phyloP scores from a whole-genome alignment of 2,329 filamentous ascomycete species.

The Curvularia verruculosa region DNA sequence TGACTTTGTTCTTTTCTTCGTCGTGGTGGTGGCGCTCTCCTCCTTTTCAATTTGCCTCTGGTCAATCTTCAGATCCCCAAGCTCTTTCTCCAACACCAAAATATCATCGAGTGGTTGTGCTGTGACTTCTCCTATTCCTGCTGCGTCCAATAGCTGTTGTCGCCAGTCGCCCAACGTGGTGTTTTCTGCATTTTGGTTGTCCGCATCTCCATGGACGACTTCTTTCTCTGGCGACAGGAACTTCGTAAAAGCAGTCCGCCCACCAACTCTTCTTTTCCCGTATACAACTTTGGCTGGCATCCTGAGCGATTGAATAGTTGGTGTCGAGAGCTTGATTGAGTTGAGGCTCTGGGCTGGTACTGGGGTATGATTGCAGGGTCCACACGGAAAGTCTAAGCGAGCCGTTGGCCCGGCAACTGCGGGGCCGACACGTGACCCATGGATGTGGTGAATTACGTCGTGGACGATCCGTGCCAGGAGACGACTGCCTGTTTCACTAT shows the following conservation, averaged over 20 bases:
- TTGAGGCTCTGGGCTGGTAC: conserved; percentile 4
- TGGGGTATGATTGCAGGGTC: conserved; percentile 9
- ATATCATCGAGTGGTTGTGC: conserved; percentile 4
- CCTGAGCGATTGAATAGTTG: conserved; percentile 12
- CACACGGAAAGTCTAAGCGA: conserved; percentile 18
- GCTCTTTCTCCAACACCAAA: conserved; percentile 11
- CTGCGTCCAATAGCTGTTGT: conserved; percentile 14
- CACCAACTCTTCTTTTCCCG: conserved; percentile 33
- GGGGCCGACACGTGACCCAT: not conserved
- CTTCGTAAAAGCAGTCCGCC: conserved; percentile 34
- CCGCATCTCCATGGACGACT: conserved; percentile 4
- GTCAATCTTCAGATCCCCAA: conserved; percentile 13
- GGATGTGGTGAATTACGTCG: not conserved
- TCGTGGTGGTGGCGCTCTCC: not conserved
- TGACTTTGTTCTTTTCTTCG: conserved; percentile 17
- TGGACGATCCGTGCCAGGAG: not conserved
- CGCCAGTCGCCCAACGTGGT: conserved; percentile 8
- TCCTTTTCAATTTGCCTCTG: conserved; percentile 12
- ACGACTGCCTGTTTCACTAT: not conserved
- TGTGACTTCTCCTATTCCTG: not conserved
- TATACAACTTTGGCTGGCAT: conserved; percentile 36
- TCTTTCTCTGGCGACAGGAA: conserved; percentile 40
- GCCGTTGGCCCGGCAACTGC: conserved; percentile 9
- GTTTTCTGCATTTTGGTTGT: conserved; percentile 5
- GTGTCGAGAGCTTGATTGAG: conserved; percentile 4